Evolutionary conservation across 2,329 filamentous ascomycete species (phyloP).

Genomic region (Hortaea sp.): DNA sequence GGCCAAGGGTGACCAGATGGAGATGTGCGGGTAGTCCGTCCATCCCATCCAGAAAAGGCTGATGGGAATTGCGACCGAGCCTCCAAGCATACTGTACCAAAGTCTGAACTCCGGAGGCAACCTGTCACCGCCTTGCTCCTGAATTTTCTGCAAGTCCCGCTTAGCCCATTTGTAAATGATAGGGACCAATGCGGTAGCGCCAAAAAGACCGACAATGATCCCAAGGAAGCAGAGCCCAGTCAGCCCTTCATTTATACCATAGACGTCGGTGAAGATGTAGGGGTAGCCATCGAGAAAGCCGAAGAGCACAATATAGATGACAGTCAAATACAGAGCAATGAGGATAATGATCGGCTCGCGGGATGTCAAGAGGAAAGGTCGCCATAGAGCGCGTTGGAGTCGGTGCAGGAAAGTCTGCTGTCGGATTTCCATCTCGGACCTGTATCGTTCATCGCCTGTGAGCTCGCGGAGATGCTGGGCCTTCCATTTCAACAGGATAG

Average conservation of each 20-base stretch:
- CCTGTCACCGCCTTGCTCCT: conserved; percentile 24
- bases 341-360: conserved; percentile 40
- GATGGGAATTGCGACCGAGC: conserved; percentile 40
- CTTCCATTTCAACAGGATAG: conserved; percentile 28
- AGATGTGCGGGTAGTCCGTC: conserved; percentile 36
- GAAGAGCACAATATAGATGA: conserved; percentile 38
- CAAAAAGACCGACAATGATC: conserved; percentile 33
- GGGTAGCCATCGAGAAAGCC: conserved; percentile 41
- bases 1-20: conserved; percentile 42
- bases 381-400: conserved; percentile 28
- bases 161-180: conserved; percentile 37
- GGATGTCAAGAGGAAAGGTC: conserved; percentile 34
- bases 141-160: conserved; percentile 32
- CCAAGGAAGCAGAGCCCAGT: conserved; percentile 40
- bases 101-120: conserved; percentile 40
- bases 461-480: conserved; percentile 21
- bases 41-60: conserved; percentile 51
- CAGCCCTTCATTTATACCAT: conserved; percentile 35
- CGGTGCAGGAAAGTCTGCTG: conserved; percentile 28
- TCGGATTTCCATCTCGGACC: conserved; percentile 37
- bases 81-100: conserved; percentile 41
- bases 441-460: conserved; percentile 36
- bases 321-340: conserved; percentile 36
- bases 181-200: conserved; percentile 31
- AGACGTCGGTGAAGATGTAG: conserved; percentile 42